Conservation (phyloP, 83 land plant genomes). For the Diphasiastrum complanatum region DNA sequence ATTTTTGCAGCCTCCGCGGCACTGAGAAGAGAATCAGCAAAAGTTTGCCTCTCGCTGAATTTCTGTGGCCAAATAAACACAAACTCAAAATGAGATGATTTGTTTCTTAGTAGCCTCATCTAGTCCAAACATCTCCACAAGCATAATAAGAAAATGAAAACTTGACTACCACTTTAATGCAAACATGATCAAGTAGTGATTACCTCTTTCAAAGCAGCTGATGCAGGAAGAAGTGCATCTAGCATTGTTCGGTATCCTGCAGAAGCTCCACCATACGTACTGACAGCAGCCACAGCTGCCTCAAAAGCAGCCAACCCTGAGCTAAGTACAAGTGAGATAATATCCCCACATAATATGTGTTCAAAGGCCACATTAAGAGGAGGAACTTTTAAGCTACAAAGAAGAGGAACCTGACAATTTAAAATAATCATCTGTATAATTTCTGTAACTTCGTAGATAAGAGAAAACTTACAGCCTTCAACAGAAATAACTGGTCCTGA, state of each 20-base stretch:
- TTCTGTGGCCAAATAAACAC: slow-evolving; percentile 36
- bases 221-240: slow-evolving; percentile 93
- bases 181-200: not conserved
- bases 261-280: slow-evolving; percentile 90
- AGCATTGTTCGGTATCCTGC: slow-evolving; percentile 87
- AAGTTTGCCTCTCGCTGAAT: slow-evolving; percentile 62
- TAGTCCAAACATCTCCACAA: not conserved
- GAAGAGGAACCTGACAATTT: not conserved
- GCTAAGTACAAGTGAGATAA: too few species aligned
- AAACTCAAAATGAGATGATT: not conserved
- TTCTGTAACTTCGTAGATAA: too few species aligned
- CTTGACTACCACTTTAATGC: not conserved
- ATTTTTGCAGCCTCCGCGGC: slow-evolving; percentile 73
- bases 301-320: slow-evolving; percentile 87
- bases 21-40: slow-evolving; percentile 52
- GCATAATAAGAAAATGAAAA: not conserved
- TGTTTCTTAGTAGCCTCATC: not conserved
- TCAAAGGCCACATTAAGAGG: too few species aligned
- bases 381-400: not conserved
- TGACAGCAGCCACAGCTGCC: slow-evolving; percentile 79
- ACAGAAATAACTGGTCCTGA: slow-evolving; percentile 21
- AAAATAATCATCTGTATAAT: too few species aligned
- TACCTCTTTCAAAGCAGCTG: slow-evolving; percentile 59
- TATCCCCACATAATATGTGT: too few species aligned
- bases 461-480: slow-evolving; percentile 44